Conservation (phyloP, 208 protist genomes). For the Acanthamoeba lenticulata region DNA sequence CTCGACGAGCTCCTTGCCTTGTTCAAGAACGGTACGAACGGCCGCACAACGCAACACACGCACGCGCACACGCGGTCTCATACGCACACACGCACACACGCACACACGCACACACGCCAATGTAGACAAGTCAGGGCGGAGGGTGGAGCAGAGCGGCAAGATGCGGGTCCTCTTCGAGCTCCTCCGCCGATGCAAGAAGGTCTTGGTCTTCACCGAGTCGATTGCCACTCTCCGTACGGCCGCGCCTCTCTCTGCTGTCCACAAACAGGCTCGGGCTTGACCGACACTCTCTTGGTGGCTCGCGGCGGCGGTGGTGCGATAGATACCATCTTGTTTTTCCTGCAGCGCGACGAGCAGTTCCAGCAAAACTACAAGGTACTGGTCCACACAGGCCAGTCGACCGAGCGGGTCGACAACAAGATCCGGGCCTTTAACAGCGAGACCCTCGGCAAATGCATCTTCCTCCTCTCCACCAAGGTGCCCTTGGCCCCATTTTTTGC, state of each 20-base stretch:
- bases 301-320: no score
- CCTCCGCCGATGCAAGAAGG: not conserved
- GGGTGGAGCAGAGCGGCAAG: not conserved
- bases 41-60: no score
- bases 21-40: no score
- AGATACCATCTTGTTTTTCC: not conserved
- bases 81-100: not conserved
- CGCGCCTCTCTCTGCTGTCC: not conserved
- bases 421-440: not conserved
- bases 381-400: not conserved
- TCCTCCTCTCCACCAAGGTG: constrained; percentile 6
- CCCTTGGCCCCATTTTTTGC: not conserved
- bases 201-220: not conserved
- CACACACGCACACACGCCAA: not conserved
- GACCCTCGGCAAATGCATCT: not conserved
- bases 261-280: no score
- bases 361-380: not conserved
- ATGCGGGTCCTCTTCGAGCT: not conserved
- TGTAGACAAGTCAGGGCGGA: not conserved
- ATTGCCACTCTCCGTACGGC: not conserved
- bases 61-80: no score
- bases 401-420: not conserved
- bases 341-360: not conserved
- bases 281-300: no score
- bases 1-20: no score